Base-by-base conservation (phyloP, 257 asterid species). In the Forsythia suspensa region DNA sequence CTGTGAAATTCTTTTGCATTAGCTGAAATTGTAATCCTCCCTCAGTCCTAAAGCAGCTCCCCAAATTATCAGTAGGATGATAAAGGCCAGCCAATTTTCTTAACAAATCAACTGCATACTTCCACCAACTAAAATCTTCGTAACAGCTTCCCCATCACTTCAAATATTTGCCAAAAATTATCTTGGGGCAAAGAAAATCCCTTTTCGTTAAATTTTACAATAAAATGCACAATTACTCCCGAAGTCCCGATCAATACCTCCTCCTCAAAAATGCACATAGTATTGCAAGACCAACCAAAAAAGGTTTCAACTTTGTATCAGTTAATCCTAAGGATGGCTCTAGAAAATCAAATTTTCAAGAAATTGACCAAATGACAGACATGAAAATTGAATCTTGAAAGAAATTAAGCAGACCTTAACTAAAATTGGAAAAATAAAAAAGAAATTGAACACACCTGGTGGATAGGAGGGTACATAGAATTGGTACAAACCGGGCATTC, bases 381-480 rank as follows among this genome's bases (percentile, higher is more conserved):
- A 78, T 24, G 5, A 75, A 12, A 4, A 55, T 46, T 51, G 39
- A 82, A 74, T 73, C 78, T 69, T 68, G 70, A 66, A 66, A 59
- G 68, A 41, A 83, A 76, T 37, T 78, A 70, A 18, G 40, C 42
- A 51, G 5, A 40, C 8, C 69, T 74, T 57, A 70, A 71, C 70
- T 42, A 65, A 73, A 77, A 55, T 40, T 24, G 37, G 61, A 59
- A 29, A 42, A 7, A 71, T 7, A 73, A n/a, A 11, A 38, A 63
- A 66, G 66, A 37, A 43, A 70, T 57, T 11, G 72, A 84, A 51
- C 39, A n/a, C 71, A 90, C 94, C 94, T 88, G 94, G 80, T 88
- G 94, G 39, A 90, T 90, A 5, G 94, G 94, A 78, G 94, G 94
- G 83, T 90, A 90, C 94, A 90, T 90, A 77, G 94, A 88, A 83